Percentiles rank a stretch among this genome's conserved stretches.
Evolutionary conservation across 2,329 filamentous ascomycete genomes (phyloP).

Genomic region (Claviceps fusiformis): DNA sequence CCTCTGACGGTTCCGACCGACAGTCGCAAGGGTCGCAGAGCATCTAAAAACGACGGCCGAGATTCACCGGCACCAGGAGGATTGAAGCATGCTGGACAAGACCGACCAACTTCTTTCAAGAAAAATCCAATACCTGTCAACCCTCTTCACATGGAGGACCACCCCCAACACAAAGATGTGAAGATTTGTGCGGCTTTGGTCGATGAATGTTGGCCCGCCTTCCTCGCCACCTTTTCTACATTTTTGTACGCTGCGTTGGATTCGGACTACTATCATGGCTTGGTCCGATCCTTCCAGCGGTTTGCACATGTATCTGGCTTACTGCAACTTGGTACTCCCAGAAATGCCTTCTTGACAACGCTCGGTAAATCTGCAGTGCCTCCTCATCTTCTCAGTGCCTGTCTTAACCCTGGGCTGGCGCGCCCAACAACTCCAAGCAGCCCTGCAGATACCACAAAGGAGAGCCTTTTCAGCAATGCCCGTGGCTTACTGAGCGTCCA

Average conservation of each 20-base stretch:
- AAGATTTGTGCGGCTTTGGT: constrained; percentile 70
- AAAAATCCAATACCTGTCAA: constrained; percentile 72
- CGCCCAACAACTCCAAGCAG: constrained; percentile 31
- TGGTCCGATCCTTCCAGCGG: constrained; percentile 88
- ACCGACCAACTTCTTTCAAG: constrained; percentile 54
- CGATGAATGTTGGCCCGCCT: constrained; percentile 87
- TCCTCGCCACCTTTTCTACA: constrained; percentile 87
- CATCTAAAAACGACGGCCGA: constrained; percentile 28
- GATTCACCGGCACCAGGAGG: constrained; percentile 27
- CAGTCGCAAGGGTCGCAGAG: constrained; percentile 36
- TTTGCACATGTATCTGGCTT: constrained; percentile 91
- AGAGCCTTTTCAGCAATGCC: constrained; percentile 54
- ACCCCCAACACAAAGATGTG: constrained; percentile 58
- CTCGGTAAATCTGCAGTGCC: constrained; percentile 88
- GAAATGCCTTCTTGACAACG: constrained; percentile 90
- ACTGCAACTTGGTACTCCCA: constrained; percentile 67
- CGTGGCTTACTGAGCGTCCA: constrained; percentile 64
- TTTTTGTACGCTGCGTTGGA: constrained; percentile 88
- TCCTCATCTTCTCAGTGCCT: constrained; percentile 56
- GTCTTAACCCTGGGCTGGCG: constrained; percentile 34
- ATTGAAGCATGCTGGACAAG: constrained; percentile 24
- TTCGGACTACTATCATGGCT: constrained; percentile 80
- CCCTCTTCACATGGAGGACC: constrained; percentile 61
- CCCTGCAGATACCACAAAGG: constrained; percentile 31
- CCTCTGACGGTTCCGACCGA: constrained; percentile 79